Base-by-base conservation (phyloP, 768 basidiomycete species). In the Russula brevipes region DNA sequence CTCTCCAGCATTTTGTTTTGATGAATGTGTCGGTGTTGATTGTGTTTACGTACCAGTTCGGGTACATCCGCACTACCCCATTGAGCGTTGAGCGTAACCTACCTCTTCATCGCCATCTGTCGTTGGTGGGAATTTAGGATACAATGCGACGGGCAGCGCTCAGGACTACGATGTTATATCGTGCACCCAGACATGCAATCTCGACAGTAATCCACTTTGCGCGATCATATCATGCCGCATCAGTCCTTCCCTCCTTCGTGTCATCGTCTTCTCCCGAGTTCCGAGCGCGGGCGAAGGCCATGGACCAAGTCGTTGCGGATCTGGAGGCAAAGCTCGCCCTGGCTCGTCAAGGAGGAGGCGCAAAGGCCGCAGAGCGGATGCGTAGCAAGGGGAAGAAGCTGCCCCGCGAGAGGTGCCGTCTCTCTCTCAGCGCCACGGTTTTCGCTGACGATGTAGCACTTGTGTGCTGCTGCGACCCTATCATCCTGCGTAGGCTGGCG, bases 331-430 rank as follows among this genome's bases (percentile, higher is more conserved):
- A 84, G 72, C 75, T 84, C 54, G 80, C 82, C 0, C 73, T 74
- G 10, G 85, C 82, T 56, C 81, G 87, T 69, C 76, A 77, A 36
- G 93, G 93, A 24, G 93, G 93, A 39, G 88, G 91, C 30, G 68
- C 77, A 12, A 91, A 86, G 72, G 88, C 91, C 31, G 82, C 83
- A 38, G 85, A 86, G 65, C 80, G 88, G 41, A 89, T 91, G 86
- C 77, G 80, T 68, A 82, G 77, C 69, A 86, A 85, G 72, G 89
- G 93, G 1, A 95, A 95, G 80, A 84, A 82, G 69, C 74, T 94
- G 12, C 92, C 93, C 33, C 78, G 93, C 69, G 91, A 93, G 78
- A 80, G 93, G 92, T 91, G 46, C 24, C 65, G 80, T 69, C 53
- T 54, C 17, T 55, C 50, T 14, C 42, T 36, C 57, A 24, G 2